A percentile compares a stretch with the other conserved stretches of the same genome.
These are phyloP conservation scores for Fusarium subglutinans DNA, from an alignment of 2,329 filamentous ascomycete species.

Conservation along the genomic window DNA sequence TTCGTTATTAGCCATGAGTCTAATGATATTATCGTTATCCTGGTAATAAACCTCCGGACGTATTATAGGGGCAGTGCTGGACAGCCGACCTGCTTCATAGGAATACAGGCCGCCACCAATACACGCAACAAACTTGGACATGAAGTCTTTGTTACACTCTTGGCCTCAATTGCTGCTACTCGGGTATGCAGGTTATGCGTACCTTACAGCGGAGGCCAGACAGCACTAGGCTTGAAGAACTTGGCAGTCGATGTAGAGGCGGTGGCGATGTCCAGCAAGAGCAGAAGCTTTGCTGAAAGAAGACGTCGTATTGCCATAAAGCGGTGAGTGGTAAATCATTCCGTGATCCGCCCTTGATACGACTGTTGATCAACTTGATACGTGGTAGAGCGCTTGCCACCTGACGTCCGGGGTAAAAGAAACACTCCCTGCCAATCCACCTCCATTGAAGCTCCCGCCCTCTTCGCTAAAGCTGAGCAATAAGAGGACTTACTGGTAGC, in stretches of 20 bases:
- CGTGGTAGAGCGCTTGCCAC: conserved; percentile 11
- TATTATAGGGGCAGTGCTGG: not conserved
- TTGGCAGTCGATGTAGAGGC: not conserved
- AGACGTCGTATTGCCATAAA: conserved; percentile 23
- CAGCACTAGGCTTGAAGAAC: not conserved
- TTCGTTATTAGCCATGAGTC: not conserved
- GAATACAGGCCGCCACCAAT: not conserved
- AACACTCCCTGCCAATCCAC: not conserved
- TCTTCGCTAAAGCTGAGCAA: not conserved
- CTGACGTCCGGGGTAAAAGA: not conserved
- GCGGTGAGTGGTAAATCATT: conserved; percentile 23
- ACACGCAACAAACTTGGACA: not conserved
- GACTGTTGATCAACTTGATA: conserved; percentile 21
- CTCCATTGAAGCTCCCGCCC: not conserved
- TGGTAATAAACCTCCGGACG: not conserved
- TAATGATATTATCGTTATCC: not conserved
- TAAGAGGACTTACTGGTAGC: not conserved
- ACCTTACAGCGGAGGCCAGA: conserved; percentile 8
- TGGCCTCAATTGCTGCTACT: not conserved
- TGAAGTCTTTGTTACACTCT: not conserved
- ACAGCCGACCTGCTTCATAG: not conserved
- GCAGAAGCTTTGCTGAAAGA: not conserved
- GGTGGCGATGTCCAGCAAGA: conserved; percentile 4
- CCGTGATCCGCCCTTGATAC: conserved; percentile 19
- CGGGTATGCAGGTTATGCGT: conserved; percentile 5